Conservation (phyloP, 306 rosid species). For the Dalbergia oliveri region DNA sequence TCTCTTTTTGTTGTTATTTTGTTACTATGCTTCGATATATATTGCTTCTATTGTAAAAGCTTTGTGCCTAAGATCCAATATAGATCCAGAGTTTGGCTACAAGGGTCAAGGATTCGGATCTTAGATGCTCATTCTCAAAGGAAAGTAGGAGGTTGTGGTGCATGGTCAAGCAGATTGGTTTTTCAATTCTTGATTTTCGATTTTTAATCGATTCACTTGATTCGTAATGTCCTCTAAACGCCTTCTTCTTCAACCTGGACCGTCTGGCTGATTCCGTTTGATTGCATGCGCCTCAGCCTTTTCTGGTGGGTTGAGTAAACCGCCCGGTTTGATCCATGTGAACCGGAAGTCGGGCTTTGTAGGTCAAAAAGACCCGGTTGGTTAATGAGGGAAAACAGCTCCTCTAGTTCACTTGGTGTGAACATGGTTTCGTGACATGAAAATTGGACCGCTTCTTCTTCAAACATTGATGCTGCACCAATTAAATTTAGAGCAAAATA, state of each 20-base stretch:
- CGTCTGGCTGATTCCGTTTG: slow-evolving; percentile 75
- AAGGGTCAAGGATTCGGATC: slow-evolving; percentile 60
- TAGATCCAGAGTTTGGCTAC: slow-evolving; percentile 58
- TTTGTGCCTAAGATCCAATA: slow-evolving; percentile 48
- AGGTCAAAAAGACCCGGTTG: slow-evolving; percentile 46
- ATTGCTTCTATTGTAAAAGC: slow-evolving; percentile 54
- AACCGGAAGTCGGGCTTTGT: slow-evolving; percentile 56
- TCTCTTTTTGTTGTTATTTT: slow-evolving; percentile 7
- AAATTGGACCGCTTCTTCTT: slow-evolving; percentile 46
- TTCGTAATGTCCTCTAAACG: slow-evolving; percentile 58
- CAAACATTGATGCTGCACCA: slow-evolving; percentile 34
- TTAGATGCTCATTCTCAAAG: slow-evolving; percentile 59
- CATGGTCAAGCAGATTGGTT: slow-evolving; percentile 50
- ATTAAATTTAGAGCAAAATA: neutral
- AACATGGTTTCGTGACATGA: slow-evolving; percentile 26
- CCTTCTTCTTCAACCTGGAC: slow-evolving; percentile 78
- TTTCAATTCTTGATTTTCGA: slow-evolving; percentile 64
- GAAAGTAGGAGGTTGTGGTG: slow-evolving; percentile 50
- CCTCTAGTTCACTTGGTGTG: slow-evolving; percentile 54
- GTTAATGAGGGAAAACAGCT: slow-evolving; percentile 54
- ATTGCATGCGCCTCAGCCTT: slow-evolving; percentile 61
- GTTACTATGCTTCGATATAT: slow-evolving; percentile 15
- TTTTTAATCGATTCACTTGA: slow-evolving; percentile 51
- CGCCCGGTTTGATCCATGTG: slow-evolving; percentile 63
- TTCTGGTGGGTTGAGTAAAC: slow-evolving; percentile 54